Conservation (phyloP, 345 rosid species). For the Arabidopsis suecica region DNA sequence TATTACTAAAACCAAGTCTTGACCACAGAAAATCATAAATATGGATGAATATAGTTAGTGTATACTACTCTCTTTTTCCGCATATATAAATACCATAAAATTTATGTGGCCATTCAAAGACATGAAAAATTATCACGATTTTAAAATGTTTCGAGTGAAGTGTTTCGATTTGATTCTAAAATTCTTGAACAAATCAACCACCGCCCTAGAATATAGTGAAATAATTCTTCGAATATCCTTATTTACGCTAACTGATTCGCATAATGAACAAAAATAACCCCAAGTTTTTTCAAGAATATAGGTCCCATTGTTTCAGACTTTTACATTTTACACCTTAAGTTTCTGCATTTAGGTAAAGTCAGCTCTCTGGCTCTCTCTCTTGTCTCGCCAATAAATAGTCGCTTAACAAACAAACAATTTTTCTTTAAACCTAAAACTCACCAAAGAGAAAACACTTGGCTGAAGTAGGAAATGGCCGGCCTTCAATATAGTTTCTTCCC, state of each 20-base stretch:
- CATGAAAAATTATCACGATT: constrained; percentile 6
- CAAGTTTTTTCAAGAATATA: not conserved
- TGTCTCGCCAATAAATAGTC: constrained; percentile 38
- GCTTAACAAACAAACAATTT: not conserved
- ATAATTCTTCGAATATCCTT: constrained; percentile 38
- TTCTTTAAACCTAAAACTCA: constrained; percentile 15
- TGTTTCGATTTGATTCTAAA: constrained; percentile 8
- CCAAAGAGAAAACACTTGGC: not conserved
- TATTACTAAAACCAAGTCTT: constrained; percentile 1
- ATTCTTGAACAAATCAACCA: constrained; percentile 6
- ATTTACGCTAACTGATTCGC: constrained; percentile 25
- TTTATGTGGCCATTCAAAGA: constrained; percentile 16
- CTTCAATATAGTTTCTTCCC: constrained; percentile 63
- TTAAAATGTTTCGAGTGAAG: constrained; percentile 16
- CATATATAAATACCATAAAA: not conserved
- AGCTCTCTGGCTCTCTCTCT: constrained; percentile 11
- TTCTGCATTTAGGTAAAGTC: not conserved
- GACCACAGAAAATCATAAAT: not conserved
- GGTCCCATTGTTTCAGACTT: not conserved
- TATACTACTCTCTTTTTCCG: not conserved
- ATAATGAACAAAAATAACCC: constrained; percentile 13
- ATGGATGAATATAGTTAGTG: not conserved
- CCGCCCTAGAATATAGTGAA: not conserved
- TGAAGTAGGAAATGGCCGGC: constrained; percentile 46
- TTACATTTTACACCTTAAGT: constrained; percentile 18